Evolutionary conservation across 129 eudicot genomes (phyloP).

Genomic region (Helichrysum umbraculigerum): DNA sequence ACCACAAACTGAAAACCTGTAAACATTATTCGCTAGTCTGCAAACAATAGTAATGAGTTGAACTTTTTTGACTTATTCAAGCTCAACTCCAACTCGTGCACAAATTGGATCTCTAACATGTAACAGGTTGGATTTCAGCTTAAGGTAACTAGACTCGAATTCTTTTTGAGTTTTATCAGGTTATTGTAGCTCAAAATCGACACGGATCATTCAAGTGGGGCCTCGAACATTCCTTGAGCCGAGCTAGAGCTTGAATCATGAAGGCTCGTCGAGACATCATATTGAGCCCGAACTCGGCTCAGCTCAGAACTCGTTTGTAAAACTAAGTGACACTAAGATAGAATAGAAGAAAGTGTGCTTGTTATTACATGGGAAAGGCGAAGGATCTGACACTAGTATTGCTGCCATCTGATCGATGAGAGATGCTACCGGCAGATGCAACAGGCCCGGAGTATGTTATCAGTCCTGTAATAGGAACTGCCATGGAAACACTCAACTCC

Average conservation of each 20-base stretch:
- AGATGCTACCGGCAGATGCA: constrained; percentile 60
- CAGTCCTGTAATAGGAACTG: constrained; percentile 42
- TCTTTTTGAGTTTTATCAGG: too few species aligned
- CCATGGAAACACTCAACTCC: constrained; percentile 65
- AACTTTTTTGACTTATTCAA: background rate
- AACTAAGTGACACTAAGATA: background rate
- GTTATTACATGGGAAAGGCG: constrained; percentile 84
- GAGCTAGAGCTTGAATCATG: background rate
- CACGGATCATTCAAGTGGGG: too few species aligned
- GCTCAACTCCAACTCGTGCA: background rate
- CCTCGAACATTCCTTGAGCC: background rate
- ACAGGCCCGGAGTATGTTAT: constrained; percentile 57
- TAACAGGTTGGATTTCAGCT: too few species aligned
- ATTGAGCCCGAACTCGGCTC: background rate
- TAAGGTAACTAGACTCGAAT: too few species aligned
- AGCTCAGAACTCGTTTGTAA: background rate
- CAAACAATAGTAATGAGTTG: background rate
- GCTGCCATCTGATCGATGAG: constrained; percentile 88
- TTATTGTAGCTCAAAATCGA: too few species aligned
- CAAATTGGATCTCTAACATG: too few species aligned
- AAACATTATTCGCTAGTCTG: background rate
- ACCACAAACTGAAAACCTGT: background rate
- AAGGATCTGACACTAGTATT: constrained; percentile 79
- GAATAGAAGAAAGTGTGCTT: background rate
- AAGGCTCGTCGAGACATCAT: background rate